Evolutionary conservation across 164 flowering plant species (phyloP).

Genomic region (Tetrastigma voinierianum): DNA sequence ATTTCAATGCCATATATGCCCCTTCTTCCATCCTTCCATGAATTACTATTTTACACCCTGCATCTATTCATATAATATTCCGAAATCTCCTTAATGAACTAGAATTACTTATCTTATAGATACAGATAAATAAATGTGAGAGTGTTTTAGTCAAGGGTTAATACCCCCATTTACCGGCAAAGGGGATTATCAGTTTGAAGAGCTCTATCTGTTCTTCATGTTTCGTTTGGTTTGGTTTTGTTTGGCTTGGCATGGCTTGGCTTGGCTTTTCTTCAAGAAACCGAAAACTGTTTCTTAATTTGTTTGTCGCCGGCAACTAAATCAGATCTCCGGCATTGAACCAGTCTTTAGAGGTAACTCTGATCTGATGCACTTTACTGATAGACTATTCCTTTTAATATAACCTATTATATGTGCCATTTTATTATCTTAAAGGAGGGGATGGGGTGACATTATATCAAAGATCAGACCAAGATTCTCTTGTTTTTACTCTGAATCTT

Average conservation of each 20-base stretch:
- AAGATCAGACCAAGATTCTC: too few relatives aligned
- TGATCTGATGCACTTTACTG: neutral
- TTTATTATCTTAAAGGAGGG: neutral
- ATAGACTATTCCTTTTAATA: neutral
- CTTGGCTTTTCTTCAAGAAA: constrained; percentile 6
- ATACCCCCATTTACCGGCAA: constrained; percentile 23
- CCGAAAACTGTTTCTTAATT: constrained; percentile 1
- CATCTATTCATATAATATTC: too few relatives aligned
- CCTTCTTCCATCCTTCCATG: neutral
- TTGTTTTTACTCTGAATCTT: too few relatives aligned
- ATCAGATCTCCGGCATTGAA: constrained; percentile 40
- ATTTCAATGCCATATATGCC: constrained; percentile 7
- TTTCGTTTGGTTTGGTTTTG: constrained; percentile 7
- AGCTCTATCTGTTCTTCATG: constrained; percentile 3
- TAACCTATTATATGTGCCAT: neutral
- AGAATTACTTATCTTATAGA: too few relatives aligned
- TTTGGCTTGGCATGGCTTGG: too few relatives aligned
- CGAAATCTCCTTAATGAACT: too few relatives aligned
- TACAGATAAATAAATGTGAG: neutral
- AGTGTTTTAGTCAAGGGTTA: neutral
- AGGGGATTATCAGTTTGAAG: constrained; percentile 20
- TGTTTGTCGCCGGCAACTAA: constrained; percentile 4
- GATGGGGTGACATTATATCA: too few relatives aligned
- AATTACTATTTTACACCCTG: too few relatives aligned
- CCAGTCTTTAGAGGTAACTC: constrained; percentile 21